Conservation (phyloP, 495 filamentous ascomycete genomes). For the Daldinia childiae region DNA sequence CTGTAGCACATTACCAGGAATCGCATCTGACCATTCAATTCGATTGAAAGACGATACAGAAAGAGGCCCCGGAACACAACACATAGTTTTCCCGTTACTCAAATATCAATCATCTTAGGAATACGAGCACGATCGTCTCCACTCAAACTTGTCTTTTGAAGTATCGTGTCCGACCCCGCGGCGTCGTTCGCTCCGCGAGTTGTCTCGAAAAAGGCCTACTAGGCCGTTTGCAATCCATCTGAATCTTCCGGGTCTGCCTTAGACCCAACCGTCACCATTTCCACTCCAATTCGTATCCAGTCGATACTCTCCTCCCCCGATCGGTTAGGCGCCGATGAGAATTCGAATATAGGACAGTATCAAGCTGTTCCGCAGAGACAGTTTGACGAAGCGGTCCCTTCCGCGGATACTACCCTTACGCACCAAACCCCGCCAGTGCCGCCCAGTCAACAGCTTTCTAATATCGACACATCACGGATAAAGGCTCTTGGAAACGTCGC, state of each 20-base stretch:
- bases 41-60: slow-evolving; percentile 18
- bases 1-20: slow-evolving; percentile 38
- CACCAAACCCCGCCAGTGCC: slow-evolving; percentile 30
- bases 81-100: slow-evolving; percentile 28
- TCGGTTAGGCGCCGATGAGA: slow-evolving; percentile 53
- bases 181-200: slow-evolving; percentile 32
- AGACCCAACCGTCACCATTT: slow-evolving; percentile 60
- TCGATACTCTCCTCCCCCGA: slow-evolving; percentile 60
- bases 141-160: slow-evolving; percentile 12
- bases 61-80: slow-evolving; percentile 23
- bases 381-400: slow-evolving; percentile 49
- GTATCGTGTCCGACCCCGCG: slow-evolving; percentile 27
- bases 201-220: slow-evolving; percentile 28
- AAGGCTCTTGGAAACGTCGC: slow-evolving; percentile 31
- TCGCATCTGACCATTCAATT: slow-evolving; percentile 26
- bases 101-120: slow-evolving; percentile 15
- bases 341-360: slow-evolving; percentile 42
- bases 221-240: slow-evolving; percentile 21
- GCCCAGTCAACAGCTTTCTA: slow-evolving; percentile 21
- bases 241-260: slow-evolving; percentile 35
- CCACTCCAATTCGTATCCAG: slow-evolving; percentile 59
- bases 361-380: slow-evolving; percentile 50
- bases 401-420: slow-evolving; percentile 34
- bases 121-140: slow-evolving; percentile 22
- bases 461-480: slow-evolving; percentile 28